phyloP scores from a whole-genome alignment of 2,329 filamentous ascomycete genomes.

The Xylaria hypoxylon region DNA sequence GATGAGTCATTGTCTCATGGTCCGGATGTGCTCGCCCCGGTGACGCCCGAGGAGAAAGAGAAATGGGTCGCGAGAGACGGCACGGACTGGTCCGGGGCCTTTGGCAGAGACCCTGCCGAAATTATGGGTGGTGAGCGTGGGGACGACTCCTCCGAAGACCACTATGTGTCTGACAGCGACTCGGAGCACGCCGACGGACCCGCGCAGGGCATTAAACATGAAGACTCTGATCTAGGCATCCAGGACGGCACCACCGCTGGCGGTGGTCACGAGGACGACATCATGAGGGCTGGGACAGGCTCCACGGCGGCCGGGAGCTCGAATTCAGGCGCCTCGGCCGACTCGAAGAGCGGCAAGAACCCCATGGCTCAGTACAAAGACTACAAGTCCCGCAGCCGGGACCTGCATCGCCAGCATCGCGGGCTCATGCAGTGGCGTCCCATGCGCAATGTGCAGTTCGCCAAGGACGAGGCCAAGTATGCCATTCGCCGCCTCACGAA shows the following conservation, averaged over 20 bases:
- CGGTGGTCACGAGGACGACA: conserved; percentile 33
- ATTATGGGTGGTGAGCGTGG: conserved; percentile 52
- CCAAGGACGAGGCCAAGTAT: conserved; percentile 86
- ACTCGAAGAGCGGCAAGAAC: conserved; percentile 59
- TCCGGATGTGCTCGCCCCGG: conserved; percentile 81
- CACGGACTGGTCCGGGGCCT: conserved; percentile 87
- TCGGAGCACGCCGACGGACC: conserved; percentile 52
- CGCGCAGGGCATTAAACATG: conserved; percentile 41
- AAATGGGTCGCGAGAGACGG: conserved; percentile 85
- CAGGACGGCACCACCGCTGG: conserved; percentile 54
- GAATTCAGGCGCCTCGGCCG: conserved; percentile 47
- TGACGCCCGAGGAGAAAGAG: conserved; percentile 76
- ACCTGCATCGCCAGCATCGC: conserved; percentile 85
- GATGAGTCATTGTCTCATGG: conserved; percentile 83
- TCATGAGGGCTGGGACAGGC: conserved; percentile 43
- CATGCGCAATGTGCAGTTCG: conserved; percentile 85
- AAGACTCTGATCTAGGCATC: conserved; percentile 49
- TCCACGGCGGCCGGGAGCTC: conserved; percentile 33
- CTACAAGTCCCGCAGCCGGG: conserved; percentile 75
- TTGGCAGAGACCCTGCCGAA: conserved; percentile 78
- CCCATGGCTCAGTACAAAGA: conserved; percentile 70
- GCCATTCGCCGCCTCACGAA: conserved; percentile 80
- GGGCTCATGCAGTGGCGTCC: conserved; percentile 97
- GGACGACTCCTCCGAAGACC: conserved; percentile 37
- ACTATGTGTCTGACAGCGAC: conserved; percentile 53